Evolutionary conservation across 129 eudicot species (phyloP).

Genomic region (Chrysanthemum lavandulifolium): DNA sequence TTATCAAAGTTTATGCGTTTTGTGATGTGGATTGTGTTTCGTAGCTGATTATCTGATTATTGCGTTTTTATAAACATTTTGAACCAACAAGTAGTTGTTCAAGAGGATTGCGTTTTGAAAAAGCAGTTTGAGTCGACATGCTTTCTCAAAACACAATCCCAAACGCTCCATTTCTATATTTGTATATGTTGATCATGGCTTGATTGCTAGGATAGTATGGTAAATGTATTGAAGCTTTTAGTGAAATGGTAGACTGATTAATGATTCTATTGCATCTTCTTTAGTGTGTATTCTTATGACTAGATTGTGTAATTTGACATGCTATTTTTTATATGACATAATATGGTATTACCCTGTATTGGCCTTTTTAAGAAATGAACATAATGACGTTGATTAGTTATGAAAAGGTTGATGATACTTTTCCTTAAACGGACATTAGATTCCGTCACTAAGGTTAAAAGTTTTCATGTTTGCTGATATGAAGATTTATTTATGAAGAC

Average conservation of each 20-base stretch:
- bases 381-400: not conserved
- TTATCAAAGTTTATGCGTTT: too few species aligned
- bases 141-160: too few species aligned
- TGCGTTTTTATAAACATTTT: too few species aligned
- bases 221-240: constrained; percentile 8
- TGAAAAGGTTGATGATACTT: not conserved
- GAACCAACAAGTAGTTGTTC: too few species aligned
- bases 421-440: too few species aligned
- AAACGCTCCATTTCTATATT: not conserved
- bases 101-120: too few species aligned
- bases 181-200: constrained; percentile 17
- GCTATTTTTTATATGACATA: not conserved
- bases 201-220: constrained; percentile 17
- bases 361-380: not conserved
- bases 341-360: not conserved
- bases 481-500: not conserved
- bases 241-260: constrained; percentile 1
- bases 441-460: too few species aligned
- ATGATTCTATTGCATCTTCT: constrained; percentile 21
- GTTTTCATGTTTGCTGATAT: too few species aligned
- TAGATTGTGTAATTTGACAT: constrained; percentile 2
- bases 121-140: too few species aligned
- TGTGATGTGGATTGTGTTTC: too few species aligned
- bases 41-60: too few species aligned
- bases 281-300: not conserved